These are phyloP conservation scores for Teratosphaeria gauchensis DNA, from an alignment of 2,329 filamentous ascomycete genomes.

Conservation along the genomic window DNA sequence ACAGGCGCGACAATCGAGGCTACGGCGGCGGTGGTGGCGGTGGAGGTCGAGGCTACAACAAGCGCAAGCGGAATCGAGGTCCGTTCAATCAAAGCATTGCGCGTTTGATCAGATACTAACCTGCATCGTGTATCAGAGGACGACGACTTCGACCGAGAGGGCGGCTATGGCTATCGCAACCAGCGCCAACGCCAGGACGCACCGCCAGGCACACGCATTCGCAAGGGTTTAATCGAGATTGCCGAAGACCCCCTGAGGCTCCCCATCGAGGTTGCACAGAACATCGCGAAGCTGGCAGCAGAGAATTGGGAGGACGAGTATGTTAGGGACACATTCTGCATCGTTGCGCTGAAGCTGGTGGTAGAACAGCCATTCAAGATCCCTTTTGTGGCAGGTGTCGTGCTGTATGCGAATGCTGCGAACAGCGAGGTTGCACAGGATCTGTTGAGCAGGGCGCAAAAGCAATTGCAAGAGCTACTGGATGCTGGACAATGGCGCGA, in stretches of 20 bases:
- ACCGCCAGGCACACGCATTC: slow-evolving; percentile 52
- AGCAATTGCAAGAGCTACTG: slow-evolving; percentile 57
- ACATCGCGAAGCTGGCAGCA: slow-evolving; percentile 64
- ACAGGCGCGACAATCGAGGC: slow-evolving; percentile 20
- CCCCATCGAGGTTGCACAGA: slow-evolving; percentile 67
- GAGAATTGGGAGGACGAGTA: slow-evolving; percentile 83
- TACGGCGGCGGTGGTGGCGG: slow-evolving; percentile 24
- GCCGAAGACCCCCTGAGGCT: slow-evolving; percentile 72
- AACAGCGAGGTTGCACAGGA: slow-evolving; percentile 66
- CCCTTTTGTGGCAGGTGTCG: slow-evolving; percentile 80
- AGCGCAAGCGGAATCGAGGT: slow-evolving; percentile 78
- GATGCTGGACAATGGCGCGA: slow-evolving; percentile 73
- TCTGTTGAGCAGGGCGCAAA: slow-evolving; percentile 54
- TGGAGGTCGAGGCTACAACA: slow-evolving; percentile 39
- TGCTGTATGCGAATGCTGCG: slow-evolving; percentile 68
- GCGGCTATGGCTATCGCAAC: slow-evolving; percentile 48
- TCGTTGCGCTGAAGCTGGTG: slow-evolving; percentile 66
- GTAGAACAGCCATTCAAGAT: slow-evolving; percentile 94
- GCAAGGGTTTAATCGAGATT: slow-evolving; percentile 68
- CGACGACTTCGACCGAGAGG: slow-evolving; percentile 59
- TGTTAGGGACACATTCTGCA: slow-evolving; percentile 61
- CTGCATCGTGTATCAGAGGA: slow-evolving; percentile 46
- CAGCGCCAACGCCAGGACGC: slow-evolving; percentile 68
- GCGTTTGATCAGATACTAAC: not conserved
- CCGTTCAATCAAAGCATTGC: slow-evolving; percentile 15